These are phyloP conservation scores for Xylaria castorea DNA, from an alignment of 495 filamentous ascomycete genomes.

Conservation along the genomic window DNA sequence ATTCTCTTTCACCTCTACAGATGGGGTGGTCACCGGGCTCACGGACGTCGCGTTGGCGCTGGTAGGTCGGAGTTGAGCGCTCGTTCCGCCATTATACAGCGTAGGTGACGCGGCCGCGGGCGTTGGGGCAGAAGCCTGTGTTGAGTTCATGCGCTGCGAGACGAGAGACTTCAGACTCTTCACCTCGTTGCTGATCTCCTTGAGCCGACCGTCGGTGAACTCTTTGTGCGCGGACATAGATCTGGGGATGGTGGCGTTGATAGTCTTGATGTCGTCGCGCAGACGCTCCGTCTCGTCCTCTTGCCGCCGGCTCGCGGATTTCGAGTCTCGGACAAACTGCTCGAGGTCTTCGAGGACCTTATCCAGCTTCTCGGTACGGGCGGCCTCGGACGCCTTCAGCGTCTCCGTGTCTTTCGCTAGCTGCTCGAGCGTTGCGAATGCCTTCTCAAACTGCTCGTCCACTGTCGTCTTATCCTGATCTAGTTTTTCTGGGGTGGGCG, in stretches of 20 bases:
- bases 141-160: conserved; percentile 74
- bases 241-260: conserved; percentile 85
- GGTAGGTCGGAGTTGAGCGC: conserved; percentile 48
- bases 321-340: conserved; percentile 78
- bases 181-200: conserved; percentile 85
- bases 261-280: conserved; percentile 81
- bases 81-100: conserved; percentile 33
- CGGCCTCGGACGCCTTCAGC: conserved; percentile 83
- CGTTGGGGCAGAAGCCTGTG: conserved; percentile 37
- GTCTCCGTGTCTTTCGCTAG: conserved; percentile 85
- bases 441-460: conserved; percentile 88
- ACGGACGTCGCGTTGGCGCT: conserved; percentile 41
- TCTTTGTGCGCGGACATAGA: conserved; percentile 88
- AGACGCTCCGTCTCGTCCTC: conserved; percentile 86
- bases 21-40: conserved; percentile 36
- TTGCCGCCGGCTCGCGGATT: conserved; percentile 74
- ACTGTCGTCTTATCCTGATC: conserved; percentile 92
- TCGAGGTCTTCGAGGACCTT: conserved; percentile 83
- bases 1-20: conserved; percentile 45
- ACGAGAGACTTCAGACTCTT: conserved; percentile 91
- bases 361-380: conserved; percentile 85
- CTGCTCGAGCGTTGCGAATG: conserved; percentile 90
- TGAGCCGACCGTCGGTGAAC: conserved; percentile 76
- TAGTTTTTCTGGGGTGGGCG: conserved; percentile 89
- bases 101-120: conserved; percentile 33